Base-by-base conservation (phyloP, 129 eudicot genomes). In the Lactuca saligna region DNA sequence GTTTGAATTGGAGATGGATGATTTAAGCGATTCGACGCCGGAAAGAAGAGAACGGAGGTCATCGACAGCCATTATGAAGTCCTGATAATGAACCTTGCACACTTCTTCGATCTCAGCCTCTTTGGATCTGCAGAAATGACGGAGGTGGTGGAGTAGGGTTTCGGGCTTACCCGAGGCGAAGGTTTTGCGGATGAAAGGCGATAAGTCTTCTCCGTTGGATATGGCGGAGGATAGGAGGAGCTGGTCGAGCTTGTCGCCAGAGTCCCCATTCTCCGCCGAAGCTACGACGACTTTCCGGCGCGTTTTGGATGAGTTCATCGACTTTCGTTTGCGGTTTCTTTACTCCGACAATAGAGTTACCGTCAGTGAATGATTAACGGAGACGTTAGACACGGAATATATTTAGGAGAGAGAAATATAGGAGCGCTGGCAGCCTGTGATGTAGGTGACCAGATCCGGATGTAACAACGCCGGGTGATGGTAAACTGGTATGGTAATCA, bases 61-160 rank as follows among this genome's bases (percentile, higher is more conserved):
- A 58, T 93, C 98, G 39, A 93, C 96, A 63, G 98, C 98, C 72
- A 72, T 71, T 70, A 93, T 89, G 75, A 93, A 93, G 85, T 93
- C 98, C 69, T 93, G 95, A 66, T 89, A 93, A 80, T 93, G 98
- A 17, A 95, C 86, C 57, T 85, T 86, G 57, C 98, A 93, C 2
- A 93, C 96, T 13, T 89, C 96, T 72, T 93, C 98, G 81, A 93
- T 93, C 83, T 93, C 98, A 1, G 92, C 71, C 42, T 89, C 96
- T 65, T 93, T 93, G 65, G 95, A 93, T 71, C 88, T 82, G 29
- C 87, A 11, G 80, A 93, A 89, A 66, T 83, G 85, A 14, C 84
- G 84, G 76, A 93, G 97, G 61, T 81, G 90, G 54, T 79, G 95
- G 61, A 89, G 84, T 12, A 93, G 82, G 72, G 87, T 81, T 67